Percentiles rank a stretch among this genome's conserved stretches.
Conservation (phyloP, 257 asterid species). For the Solanum pimpinellifolium region DNA sequence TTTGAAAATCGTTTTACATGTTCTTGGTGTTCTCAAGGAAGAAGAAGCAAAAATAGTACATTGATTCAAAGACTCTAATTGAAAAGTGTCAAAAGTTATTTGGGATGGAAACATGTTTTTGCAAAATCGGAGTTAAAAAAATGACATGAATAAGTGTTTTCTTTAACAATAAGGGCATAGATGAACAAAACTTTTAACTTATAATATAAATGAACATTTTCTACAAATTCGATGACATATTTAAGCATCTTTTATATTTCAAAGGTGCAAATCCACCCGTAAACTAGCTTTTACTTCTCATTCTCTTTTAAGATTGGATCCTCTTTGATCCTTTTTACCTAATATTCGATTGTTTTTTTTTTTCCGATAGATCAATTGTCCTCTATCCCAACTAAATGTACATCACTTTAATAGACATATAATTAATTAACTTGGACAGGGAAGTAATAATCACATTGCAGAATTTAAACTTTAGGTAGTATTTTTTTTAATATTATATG, state of each 20-base stretch:
- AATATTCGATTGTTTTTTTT: background rate
- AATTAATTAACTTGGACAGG: background rate
- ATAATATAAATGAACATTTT: too few species aligned
- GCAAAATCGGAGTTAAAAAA: background rate
- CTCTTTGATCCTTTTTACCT: background rate
- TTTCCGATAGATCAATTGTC: background rate
- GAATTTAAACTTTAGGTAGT: background rate
- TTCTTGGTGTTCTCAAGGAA: background rate
- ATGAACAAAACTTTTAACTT: background rate
- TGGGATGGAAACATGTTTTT: background rate
- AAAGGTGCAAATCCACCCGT: background rate
- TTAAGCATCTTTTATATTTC: too few species aligned
- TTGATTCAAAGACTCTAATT: background rate
- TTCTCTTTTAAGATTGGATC: background rate
- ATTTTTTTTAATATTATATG: background rate
- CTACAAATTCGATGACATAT: too few species aligned
- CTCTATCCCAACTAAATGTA: background rate
- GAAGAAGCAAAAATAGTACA: background rate
- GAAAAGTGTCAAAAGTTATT: background rate
- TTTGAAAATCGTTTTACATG: background rate
- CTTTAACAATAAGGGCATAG: background rate
- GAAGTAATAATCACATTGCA: background rate
- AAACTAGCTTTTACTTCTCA: background rate
- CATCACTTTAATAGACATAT: background rate
- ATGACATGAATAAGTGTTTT: background rate